Evolutionary conservation across 306 rosid species (phyloP), one percentile per base, ranked within the genome.

Genomic region (Citrullus mucosospermus): DNA sequence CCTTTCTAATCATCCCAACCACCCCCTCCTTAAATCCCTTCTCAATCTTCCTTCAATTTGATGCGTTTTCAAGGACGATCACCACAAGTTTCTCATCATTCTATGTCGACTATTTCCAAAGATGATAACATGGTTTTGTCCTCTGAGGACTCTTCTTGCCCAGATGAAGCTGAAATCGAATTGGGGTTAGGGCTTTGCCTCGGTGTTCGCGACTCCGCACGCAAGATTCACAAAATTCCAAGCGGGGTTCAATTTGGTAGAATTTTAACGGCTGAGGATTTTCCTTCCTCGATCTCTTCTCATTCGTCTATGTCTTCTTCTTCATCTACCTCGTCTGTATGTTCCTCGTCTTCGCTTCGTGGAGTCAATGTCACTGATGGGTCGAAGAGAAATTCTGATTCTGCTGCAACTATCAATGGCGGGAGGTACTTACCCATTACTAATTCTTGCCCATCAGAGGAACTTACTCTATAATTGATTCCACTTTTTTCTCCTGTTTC

Each of bases 121-220:
- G 96, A 92, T 28, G 95, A 92, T 41, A 90, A 89, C 83, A 68
- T 95, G 84, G 87, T 83, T 14, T 83, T 92, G 51, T 95, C 97
- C 22, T 92, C 97, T 0, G 97, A 92, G 88, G 99, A 88, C 50
- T 92, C 98, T 55, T 92, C 93, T 0, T 82, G 80, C 85, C 96
- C 91, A 4, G 96, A 89, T 58, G 97, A 95, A 41, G 87, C 91
- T 70, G 93, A 89, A 62, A 91, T 95, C 81, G 97, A 95, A 78
- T 83, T 95, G 80, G 92, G 90, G 28, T 92, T 95, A 75, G 92
- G 97, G 38, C 81, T 95, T 22, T 82, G 92, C 79, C 90, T 89
- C 28, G 85, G 92, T 75, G 81, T 82, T 78, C 59, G 86, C 61
- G 55, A 80, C 69, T 77, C 79, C 20, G 56, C 67, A 17, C 16